A percentile compares a stretch with the other conserved stretches of the same genome.
These are phyloP conservation scores for Eimeria tenella DNA, from an alignment of 169 alveolate genomes.

Conservation along the genomic window DNA sequence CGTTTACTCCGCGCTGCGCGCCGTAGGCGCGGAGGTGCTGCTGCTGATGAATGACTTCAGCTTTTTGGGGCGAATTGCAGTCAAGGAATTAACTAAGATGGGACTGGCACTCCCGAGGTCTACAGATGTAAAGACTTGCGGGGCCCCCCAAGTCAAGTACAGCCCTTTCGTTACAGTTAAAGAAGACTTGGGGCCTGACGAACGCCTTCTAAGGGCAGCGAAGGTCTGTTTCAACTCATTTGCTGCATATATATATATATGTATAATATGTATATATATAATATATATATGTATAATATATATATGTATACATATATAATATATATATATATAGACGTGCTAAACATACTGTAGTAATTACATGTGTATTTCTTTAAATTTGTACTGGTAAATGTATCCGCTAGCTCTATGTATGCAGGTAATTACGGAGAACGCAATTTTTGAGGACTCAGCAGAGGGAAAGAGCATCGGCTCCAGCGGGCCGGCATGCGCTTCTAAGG, in stretches of 20 bases:
- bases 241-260: background rate
- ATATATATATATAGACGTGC: no score
- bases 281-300: no score
- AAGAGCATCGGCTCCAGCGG: no score
- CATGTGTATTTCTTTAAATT: background rate
- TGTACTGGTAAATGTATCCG: background rate
- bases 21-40: background rate
- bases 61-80: background rate
- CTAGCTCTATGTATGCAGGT: background rate
- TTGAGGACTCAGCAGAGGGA: background rate
- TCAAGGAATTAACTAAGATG: background rate
- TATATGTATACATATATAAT: no score
- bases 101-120: background rate
- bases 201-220: background rate
- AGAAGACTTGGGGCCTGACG: conserved; percentile 9
- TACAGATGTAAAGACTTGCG: background rate
- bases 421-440: background rate
- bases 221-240: background rate
- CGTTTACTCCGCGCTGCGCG: background rate
- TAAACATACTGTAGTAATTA: no score
- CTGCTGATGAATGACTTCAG: background rate
- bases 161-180: background rate
- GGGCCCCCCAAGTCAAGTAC: background rate
- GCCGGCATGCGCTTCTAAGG: no score
- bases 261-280: background rate